Base-by-base conservation (phyloP, 495 filamentous ascomycete species). In the Wilcoxina mikolae region DNA sequence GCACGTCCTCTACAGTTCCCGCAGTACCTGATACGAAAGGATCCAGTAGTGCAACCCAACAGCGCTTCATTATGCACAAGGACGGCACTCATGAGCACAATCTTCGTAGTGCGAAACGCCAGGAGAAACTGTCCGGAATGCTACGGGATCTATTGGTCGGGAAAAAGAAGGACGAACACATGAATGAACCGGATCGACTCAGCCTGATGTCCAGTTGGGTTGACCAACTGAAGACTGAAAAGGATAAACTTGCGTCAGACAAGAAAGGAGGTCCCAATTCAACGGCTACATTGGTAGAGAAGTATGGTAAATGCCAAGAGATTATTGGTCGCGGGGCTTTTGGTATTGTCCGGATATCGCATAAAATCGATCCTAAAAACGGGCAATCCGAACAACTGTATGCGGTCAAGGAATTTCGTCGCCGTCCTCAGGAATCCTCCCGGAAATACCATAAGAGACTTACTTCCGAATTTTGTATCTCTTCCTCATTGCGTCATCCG, bases 391-490 rank as follows among this genome's bases (percentile, higher is more conserved):
- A 96, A 69, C 91, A 91, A 70, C 76, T 96, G 10, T 99, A 89
- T 65, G 91, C 91, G 43, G 90, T 99, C 65, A 99, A 99, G 69
- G 91, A 96, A 65, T 99, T 99, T 71, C 86, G 88, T 27, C 83
- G 89, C 47, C 77, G 90, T 17, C 93, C 93, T 3, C 84, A 91
- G 58, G 93, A 99, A 69, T 88, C 85, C 9, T 78, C 82, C 54
- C 94, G 93, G 73, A 93, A 94, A 68, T 99, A 99, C 65, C 88
- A 91, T 73, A 99, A 99, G 68, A 83, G 91, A 11, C 74, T 99
- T 38, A 99, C 88, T n/a, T 85, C 91, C 27, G 91, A 99, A 67
- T 99, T 99, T 68, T 99, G 93, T 70, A 96, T 99, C 60, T 95
- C 90, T 1, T 95, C 91, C 0, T 93, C 89, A 18, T 76, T 99